A percentile compares a stretch with the other conserved stretches of the same genome.
These are phyloP conservation scores for Calonectria crousiana DNA, from an alignment of 2,329 filamentous ascomycete genomes.

Conservation along the genomic window DNA sequence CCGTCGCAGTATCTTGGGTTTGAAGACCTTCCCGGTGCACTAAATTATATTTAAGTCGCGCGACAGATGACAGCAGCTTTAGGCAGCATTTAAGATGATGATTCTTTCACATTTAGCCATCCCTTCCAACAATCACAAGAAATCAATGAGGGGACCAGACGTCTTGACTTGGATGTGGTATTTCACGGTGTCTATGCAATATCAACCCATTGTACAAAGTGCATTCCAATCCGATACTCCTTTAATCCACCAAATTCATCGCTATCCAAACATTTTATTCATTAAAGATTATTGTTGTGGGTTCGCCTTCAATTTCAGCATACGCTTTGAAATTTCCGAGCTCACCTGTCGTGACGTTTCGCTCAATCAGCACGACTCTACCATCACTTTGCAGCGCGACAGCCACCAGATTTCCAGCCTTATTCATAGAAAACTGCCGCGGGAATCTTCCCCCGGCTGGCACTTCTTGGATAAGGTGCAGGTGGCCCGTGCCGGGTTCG, in stretches of 20 bases:
- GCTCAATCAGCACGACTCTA: constrained; percentile 70
- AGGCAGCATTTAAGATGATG: neutral
- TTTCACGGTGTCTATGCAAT: neutral
- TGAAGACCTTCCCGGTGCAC: neutral
- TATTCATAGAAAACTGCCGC: constrained; percentile 76
- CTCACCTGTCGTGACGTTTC: constrained; percentile 70
- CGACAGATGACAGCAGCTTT: neutral
- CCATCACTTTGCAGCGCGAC: constrained; percentile 73
- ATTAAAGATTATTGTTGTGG: constrained; percentile 62
- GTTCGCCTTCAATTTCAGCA: constrained; percentile 56
- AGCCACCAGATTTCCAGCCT: constrained; percentile 72
- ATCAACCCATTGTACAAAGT: neutral
- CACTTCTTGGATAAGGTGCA: constrained; percentile 68
- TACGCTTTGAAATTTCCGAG: constrained; percentile 62
- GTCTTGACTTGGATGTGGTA: neutral
- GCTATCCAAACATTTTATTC: constrained; percentile 44
- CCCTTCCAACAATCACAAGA: neutral
- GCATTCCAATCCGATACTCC: neutral
- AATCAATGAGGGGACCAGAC: neutral
- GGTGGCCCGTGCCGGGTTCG: constrained; percentile 62
- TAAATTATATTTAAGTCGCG: neutral
- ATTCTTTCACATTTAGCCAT: neutral
- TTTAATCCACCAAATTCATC: neutral
- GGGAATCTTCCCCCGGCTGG: constrained; percentile 75
- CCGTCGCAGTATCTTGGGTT: neutral